Evolutionary conservation across 805 yeast genomes (phyloP), one percentile per base, ranked within the genome.

Genomic region (Grigorovia jiainica): DNA sequence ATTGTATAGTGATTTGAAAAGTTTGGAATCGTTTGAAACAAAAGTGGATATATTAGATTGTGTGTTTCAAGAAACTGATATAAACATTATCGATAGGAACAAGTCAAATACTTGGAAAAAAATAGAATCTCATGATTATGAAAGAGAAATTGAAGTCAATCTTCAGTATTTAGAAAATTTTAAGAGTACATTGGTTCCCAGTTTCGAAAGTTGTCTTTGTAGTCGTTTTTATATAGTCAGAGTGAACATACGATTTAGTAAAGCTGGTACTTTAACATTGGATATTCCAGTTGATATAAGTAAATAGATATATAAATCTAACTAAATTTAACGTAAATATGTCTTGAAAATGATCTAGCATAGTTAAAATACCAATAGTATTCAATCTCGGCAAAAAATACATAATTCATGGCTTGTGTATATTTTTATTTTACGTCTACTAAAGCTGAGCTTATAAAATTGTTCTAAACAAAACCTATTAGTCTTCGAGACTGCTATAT

Each of bases 201-300:
- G 66, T 32, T 71, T 68, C 47, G 73, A 71, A 42, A 64, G 60
- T 40, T 72, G 76, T 51, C 56, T 72, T 43, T 65, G 69, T n/a
- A 73, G 74, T 3, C 54, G 76, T 41, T 48, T 67, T 2, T 71
- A 72, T 47, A 63, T 70, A 41, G 53, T 71, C 38, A 72, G 70
- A 45, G 63, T 71, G 1, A 47, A 50, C 19, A 66, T 68, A 11
- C 61, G 56, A 44, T 66, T 60, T 37, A 46, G 44, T 13, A 44
- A 47, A 21, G 32, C 42, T 13, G 51, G 53, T 1, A 21, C 42
- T 6, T 35, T 43, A 2, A 34, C n/a, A 4, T 37, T 51, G 11
- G 49, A 47, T 30, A 31, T 52, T 21, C 54, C 56, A 20, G 33
- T 52, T 27, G 31, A 27, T 27, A 6, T 8, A 7, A 25, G 30